Conservation (phyloP, 2,329 filamentous ascomycete species). For the Arachnopeziza araneosa region DNA sequence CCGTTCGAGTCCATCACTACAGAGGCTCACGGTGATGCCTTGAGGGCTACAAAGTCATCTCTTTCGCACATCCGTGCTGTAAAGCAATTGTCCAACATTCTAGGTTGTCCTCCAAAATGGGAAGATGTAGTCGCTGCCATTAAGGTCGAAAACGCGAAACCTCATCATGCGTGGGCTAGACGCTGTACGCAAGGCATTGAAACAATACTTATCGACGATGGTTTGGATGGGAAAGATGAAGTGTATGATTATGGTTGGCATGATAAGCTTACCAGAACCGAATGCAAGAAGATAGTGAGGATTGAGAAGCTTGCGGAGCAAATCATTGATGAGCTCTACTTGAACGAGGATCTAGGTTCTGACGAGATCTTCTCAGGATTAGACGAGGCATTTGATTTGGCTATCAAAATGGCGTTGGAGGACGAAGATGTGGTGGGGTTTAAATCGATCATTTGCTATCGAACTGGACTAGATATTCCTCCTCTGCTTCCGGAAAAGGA, state of each 20-base stretch:
- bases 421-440: conserved; percentile 70
- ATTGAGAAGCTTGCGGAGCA: conserved; percentile 68
- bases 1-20: conserved; percentile 58
- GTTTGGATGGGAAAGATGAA: conserved; percentile 50
- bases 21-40: conserved; percentile 65
- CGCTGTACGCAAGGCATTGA: conserved; percentile 68
- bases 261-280: conserved; percentile 55
- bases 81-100: conserved; percentile 59
- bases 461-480: conserved; percentile 63
- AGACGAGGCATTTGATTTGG: conserved; percentile 35
- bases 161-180: conserved; percentile 49
- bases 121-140: conserved; percentile 37
- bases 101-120: conserved; percentile 61
- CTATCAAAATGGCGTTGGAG: conserved; percentile 51
- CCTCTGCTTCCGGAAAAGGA: conserved; percentile 32
- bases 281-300: conserved; percentile 68
- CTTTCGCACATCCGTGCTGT: conserved; percentile 66
- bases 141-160: conserved; percentile 21
- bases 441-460: conserved; percentile 79
- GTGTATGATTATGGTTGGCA: conserved; percentile 60
- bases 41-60: conserved; percentile 55
- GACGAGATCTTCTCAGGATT: conserved; percentile 34
- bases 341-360: conserved; percentile 30
- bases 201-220: conserved; percentile 73
- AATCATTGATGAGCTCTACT: conserved; percentile 45